phyloP scores from a whole-genome alignment of 106 monocot genomes.

The Xerophyta viscosa region DNA sequence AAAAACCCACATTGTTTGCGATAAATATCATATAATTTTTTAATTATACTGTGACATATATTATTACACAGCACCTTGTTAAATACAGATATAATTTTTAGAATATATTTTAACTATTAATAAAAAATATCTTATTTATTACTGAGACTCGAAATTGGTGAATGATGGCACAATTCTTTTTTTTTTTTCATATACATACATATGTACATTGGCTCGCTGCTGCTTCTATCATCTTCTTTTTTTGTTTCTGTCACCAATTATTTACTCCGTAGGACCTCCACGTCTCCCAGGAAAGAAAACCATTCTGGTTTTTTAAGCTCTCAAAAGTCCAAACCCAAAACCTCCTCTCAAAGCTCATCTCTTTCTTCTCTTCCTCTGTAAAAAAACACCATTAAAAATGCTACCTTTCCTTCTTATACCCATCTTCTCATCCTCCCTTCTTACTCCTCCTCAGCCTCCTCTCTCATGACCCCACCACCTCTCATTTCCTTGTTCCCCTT shows the following conservation, averaged over 20 bases:
- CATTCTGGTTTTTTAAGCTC: conserved; percentile 25
- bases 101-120: too few species aligned
- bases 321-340: conserved; percentile 7
- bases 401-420: not conserved
- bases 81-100: too few species aligned
- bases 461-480: conserved; percentile 25
- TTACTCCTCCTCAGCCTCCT: not conserved
- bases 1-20: too few species aligned
- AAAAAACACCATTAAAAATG: conserved; percentile 11
- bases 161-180: too few species aligned
- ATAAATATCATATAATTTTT: too few species aligned
- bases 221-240: conserved; percentile 2
- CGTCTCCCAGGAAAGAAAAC: conserved; percentile 13
- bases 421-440: conserved; percentile 8
- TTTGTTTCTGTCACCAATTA: conserved; percentile 10
- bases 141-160: too few species aligned
- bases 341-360: too few species aligned
- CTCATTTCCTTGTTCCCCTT: not conserved
- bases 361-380: too few species aligned
- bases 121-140: too few species aligned
- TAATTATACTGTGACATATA: too few species aligned
- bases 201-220: not conserved
- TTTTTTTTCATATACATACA: too few species aligned
- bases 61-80: too few species aligned
- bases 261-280: conserved; percentile 4